Conservation (phyloP, 495 filamentous ascomycete species). For the Tuber brumale region DNA sequence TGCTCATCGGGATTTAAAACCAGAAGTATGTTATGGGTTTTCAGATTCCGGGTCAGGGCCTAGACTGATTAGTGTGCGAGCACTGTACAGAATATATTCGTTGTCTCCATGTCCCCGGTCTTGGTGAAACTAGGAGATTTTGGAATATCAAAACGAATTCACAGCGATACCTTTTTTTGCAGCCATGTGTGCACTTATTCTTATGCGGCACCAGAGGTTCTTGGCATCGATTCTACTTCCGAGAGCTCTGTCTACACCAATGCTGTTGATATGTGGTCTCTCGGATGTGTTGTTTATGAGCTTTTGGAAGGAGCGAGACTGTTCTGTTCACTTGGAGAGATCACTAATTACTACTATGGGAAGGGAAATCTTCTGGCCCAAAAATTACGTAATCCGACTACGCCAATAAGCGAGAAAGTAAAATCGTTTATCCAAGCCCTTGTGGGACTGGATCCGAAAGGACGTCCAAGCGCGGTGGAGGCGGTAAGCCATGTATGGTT, state of each 20-base stretch:
- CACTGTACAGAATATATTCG: too few species aligned
- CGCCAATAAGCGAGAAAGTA: too few species aligned
- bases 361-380: too few species aligned
- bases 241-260: neutral
- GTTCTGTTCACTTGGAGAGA: neutral
- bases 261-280: conserved; percentile 8
- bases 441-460: too few species aligned
- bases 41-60: too few species aligned
- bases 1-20: conserved; percentile 6
- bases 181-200: neutral
- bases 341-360: too few species aligned
- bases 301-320: neutral
- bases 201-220: conserved; percentile 1
- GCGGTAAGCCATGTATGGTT: too few species aligned
- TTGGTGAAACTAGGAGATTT: neutral
- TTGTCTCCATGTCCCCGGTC: too few species aligned
- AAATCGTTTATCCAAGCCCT: too few species aligned
- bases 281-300: neutral
- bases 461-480: too few species aligned
- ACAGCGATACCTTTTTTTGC: neutral
- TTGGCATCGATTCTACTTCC: neutral
- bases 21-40: neutral
- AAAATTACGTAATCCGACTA: too few species aligned
- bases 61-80: too few species aligned
- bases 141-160: neutral